Base-by-base conservation (phyloP, 495 filamentous ascomycete genomes). In the Chaetomium fimeti region DNA sequence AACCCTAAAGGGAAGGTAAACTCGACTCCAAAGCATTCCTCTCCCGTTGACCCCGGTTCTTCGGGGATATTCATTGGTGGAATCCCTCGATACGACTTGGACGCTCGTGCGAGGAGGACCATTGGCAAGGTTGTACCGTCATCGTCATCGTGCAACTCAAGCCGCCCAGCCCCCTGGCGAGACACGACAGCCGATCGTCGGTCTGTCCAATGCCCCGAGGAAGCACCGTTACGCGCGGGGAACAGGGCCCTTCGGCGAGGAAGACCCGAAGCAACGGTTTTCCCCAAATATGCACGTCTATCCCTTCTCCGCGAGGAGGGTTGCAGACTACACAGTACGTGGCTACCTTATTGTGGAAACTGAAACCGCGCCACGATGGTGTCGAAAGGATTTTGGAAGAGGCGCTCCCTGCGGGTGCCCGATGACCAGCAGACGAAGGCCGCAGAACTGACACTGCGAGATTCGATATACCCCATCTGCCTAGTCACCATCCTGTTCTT, bases 401-500 rank as follows among this genome's bases (percentile, higher is more conserved):
- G 62, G 47, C 74, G 76, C 25, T 73, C 74, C 49, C 70, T 83
- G 61, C 72, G 71, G 61, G 73, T 77, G 48, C 67, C 60, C 9
- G 76, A 87, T 67, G 74, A 80, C 58, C 75, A 77, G 70, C 81
- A 76, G 22, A 88, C 85, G 5, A 78, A 75, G 4, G 84, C 85
- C 0, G 83, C 82, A 18, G 82, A 84, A 43, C 74, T 88, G 38
- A 88, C 86, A 12, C 69, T 89, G 24, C 75, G 85, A 27, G 76
- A 82, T 49, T 78, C 77, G 4, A 73, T 84, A 62, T 79, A 74
- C 57, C 82, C 82, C 53, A 77, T 80, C 62, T 72, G 72, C 25
- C 76, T 91, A 25, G 89, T 91, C 63, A 92, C 89, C 20, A 81
- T 91, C 49, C 79, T 96, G 2, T 95, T 94, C 74, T 90, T 96